Percentiles rank a stretch among this genome's conserved stretches.
These are phyloP conservation scores for Ambrosiella cleistominuta DNA, from an alignment of 2,329 filamentous ascomycete species.

Conservation along the genomic window DNA sequence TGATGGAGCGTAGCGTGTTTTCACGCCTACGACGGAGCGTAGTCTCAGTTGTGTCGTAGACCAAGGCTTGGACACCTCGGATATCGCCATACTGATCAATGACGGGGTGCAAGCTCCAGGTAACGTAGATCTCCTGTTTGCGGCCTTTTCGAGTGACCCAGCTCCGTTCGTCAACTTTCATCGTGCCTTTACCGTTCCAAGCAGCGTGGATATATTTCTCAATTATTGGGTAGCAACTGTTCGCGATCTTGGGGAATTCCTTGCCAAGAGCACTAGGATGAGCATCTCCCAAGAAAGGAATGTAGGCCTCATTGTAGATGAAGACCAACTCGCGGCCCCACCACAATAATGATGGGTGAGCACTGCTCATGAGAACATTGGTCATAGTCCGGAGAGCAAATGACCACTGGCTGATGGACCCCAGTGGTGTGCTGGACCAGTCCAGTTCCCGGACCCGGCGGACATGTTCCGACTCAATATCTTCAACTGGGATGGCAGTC, in stretches of 20 bases:
- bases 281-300: slow-evolving; percentile 55
- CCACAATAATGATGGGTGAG: slow-evolving; percentile 60
- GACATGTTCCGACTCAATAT: slow-evolving; percentile 51
- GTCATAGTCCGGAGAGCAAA: slow-evolving; percentile 59
- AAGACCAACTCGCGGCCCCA: slow-evolving; percentile 54
- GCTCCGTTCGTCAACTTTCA: slow-evolving; percentile 68
- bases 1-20: slow-evolving; percentile 61
- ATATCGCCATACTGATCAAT: slow-evolving; percentile 58
- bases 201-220: slow-evolving; percentile 51
- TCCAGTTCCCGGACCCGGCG: slow-evolving; percentile 53
- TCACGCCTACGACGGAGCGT: slow-evolving; percentile 66
- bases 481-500: slow-evolving; percentile 51
- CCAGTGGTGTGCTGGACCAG: slow-evolving; percentile 56
- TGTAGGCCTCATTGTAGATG: slow-evolving; percentile 60
- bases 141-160: slow-evolving; percentile 54
- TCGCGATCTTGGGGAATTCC: slow-evolving; percentile 50
- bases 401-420: slow-evolving; percentile 58
- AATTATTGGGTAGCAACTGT: slow-evolving; percentile 57
- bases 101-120: slow-evolving; percentile 65
- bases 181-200: slow-evolving; percentile 54
- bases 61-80: slow-evolving; percentile 60
- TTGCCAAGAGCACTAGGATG: slow-evolving; percentile 62
- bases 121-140: slow-evolving; percentile 66
- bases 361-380: slow-evolving; percentile 65
- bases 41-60: slow-evolving; percentile 63